Evolutionary conservation across 2,329 filamentous ascomycete species (phyloP), one percentile per base, ranked within the genome.

Genomic region (Blastomyces gilchristii): DNA sequence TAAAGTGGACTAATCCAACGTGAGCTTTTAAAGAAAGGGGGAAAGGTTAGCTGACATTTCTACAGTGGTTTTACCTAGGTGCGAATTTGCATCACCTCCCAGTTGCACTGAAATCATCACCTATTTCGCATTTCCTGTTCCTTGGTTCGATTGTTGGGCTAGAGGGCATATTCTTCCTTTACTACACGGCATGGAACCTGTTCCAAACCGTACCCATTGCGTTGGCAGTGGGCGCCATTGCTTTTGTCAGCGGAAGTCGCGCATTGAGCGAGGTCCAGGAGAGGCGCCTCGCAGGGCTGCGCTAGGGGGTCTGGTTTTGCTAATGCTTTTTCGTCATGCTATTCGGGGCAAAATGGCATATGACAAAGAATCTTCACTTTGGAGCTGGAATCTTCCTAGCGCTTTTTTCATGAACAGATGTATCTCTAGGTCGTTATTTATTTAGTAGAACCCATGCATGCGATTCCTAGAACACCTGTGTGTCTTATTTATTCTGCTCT

Each of bases 221-320:
- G 62, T 81, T 81, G 43, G 77, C 86, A 53, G 83, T 94, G 39
- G 86, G 87, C 18, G 77, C 83, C 34, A 83, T 91, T 62, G 85
- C 90, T 12, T 90, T 96, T 73, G 76, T 97, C 66, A 96, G 90
- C 73, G 94, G 94, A 63, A 91, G 88, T 73, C 87, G 91, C 75
- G 94, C 94, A 5, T 80, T 99, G 68, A 89, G 90, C 59, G 94
- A 99, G 80, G 93, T 99, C 39, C 94, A 97, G 79, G 86, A 87
- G 71, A 85, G 94, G 68, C 86, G 94, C 63, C 78, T 97, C 70
- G 88, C 89, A 28, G 92, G 91, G 5, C 73, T 83, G 66, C 77
- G 85, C 73, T 87, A 72, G 79, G 58, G 16, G 45, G 34, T 41
- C 56, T 66, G 61, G 63, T 61, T 58, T 61, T 58, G 57, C 62